Percentiles rank a stretch among this genome's conserved stretches.
These are phyloP conservation scores for Fusarium lyarnte DNA, from an alignment of 2,329 filamentous ascomycete genomes.

Conservation along the genomic window DNA sequence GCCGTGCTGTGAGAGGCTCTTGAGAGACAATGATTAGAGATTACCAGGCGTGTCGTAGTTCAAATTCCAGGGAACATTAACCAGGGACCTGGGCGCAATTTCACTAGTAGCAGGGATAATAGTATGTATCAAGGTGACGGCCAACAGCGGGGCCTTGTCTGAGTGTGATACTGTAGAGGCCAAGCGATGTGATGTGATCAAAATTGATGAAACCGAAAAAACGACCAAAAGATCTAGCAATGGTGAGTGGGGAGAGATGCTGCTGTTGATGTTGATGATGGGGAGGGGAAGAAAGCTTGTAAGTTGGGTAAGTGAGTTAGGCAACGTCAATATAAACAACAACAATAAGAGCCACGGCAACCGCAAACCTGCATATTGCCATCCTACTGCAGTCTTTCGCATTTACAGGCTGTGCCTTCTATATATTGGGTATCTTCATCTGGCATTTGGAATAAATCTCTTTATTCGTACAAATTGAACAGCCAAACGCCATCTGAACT, in stretches of 20 bases:
- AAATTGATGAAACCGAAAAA: slow-evolving; percentile 23
- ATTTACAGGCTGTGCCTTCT: not conserved
- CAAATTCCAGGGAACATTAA: slow-evolving; percentile 27
- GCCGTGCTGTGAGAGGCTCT: slow-evolving; percentile 22
- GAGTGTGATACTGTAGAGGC: slow-evolving; percentile 1
- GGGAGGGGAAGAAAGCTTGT: not conserved
- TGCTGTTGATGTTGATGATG: slow-evolving; percentile 15
- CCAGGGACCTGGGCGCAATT: slow-evolving; percentile 39
- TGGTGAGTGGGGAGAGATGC: slow-evolving; percentile 12
- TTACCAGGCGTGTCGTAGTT: slow-evolving; percentile 28
- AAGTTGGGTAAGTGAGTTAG: not conserved
- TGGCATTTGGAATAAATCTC: not conserved
- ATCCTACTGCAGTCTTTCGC: not conserved
- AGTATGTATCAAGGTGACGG: slow-evolving; percentile 25
- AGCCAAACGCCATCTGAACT: not conserved
- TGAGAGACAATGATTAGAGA: slow-evolving; percentile 30
- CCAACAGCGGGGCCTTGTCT: slow-evolving; percentile 40
- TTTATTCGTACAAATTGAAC: not conserved
- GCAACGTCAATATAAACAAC: slow-evolving; percentile 30
- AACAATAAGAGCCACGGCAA: slow-evolving; percentile 32
- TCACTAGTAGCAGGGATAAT: slow-evolving; percentile 39
- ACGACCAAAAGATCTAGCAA: slow-evolving; percentile 31
- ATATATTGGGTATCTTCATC: not conserved
- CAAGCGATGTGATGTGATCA: slow-evolving; percentile 12
- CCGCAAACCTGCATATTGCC: slow-evolving; percentile 12